Base-by-base conservation (phyloP, 768 basidiomycete species). In the Tulasnella calospora region DNA sequence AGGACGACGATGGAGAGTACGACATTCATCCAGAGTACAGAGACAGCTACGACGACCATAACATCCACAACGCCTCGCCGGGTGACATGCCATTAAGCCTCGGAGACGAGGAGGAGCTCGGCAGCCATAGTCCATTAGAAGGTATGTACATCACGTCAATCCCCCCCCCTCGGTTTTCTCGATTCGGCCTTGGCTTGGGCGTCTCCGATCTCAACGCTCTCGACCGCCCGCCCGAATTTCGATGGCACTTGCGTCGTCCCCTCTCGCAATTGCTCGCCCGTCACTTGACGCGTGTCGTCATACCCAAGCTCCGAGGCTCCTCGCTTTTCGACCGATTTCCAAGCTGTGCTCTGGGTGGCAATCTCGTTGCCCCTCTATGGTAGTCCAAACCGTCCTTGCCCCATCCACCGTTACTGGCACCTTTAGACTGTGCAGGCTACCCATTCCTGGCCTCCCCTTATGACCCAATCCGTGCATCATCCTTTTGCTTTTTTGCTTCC, bases 371-470 rank as follows among this genome's bases (percentile, higher is more conserved):
- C 61, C 71, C 40, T 27, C 13, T 73, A 40, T 72, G 36, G 36
- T 38, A 40, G 30, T 21, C 6, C 71, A 30, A 8, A 13, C 38
- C 71, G 38, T 36, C 17, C 71, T 72, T 44, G 38, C 41, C 71
- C 41, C 71, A 40, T 44, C 71, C 35, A 38, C 71, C 38, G 27
- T n/a, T 71, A 35, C 33, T 21, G 30, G 70, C 19, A 71, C 35
- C 70, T 40, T 33, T 33, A 70, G 38, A 70, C 33, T 38, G 41
- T 72, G 94, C 83, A 94, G 90, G 27, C 89, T 89, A 4, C 57
- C 46, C 19, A 30, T 23, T 61, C n/a, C n/a, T 17, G 46, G 15
- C 57, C 57, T 61, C 57, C 57, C 57, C 57, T 61, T 61, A 61
- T 61, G 57, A 61, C 57, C 57, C 57, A 61, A 61, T 61, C 57